Evolutionary conservation across 2,329 filamentous ascomycete species (phyloP), one percentile per base, ranked within the genome.

Genomic region (Fusarium miscanthi): DNA sequence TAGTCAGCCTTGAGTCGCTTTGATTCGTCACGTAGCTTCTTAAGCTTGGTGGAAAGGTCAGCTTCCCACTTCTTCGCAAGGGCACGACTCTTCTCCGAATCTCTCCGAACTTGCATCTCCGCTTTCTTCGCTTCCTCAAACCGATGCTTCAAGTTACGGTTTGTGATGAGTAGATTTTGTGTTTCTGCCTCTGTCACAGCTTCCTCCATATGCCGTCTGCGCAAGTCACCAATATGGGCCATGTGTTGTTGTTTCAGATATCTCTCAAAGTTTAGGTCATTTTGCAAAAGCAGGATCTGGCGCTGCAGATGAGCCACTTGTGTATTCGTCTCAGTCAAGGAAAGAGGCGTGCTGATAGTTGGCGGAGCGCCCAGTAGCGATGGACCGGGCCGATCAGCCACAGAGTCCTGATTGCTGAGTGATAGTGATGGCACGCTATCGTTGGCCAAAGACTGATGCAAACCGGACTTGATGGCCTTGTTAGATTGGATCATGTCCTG

Each of bases 171-270:
- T 7, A 96, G 83, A 59, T 94, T 94, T 73, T 95, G 93, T 4
- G 92, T 94, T 78, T 96, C 93, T 2, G 93, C 93, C 78, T 95
- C 93, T 2, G 90, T 92, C 4, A 93, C 92, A 12, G 92, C 92
- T 79, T 95, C 92, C 72, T 89, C 89, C 71, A 95, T 89, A 65
- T 94, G 91, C 69, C 91, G 90, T 19, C 92, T 87, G 74, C 93
- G 91, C 45, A 96, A 82, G 76, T 94, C 92, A 2, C 93, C 93
- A 78, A 96, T 95, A 66, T 95, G 93, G 4, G 91, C 89, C 73
- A 95, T 89, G 79, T 95, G 93, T 77, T 96, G 93, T 72, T 94
- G 90, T 78, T 95, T 95, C 76, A 95, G 87, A 80, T 94, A 95
- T 31, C 92, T 87, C 80, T 96, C 94, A 77, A 95, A 96, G 72